phyloP scores from a whole-genome alignment of 2,329 filamentous ascomycete genomes.

The Pyrenophora seminiperda region DNA sequence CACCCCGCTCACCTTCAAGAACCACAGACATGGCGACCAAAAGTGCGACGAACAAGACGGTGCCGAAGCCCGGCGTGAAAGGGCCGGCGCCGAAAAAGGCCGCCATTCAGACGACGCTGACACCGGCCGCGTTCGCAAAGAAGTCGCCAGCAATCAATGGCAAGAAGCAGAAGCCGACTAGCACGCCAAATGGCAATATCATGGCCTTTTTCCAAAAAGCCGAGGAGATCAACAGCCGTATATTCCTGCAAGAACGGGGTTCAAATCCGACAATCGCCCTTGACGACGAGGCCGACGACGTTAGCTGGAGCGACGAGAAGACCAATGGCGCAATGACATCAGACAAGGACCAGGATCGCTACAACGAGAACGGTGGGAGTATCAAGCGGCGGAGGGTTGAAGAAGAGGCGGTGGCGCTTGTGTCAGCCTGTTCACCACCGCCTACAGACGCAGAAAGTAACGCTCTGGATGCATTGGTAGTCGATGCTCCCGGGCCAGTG shows the following conservation, averaged over 20 bases:
- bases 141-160: slow-evolving; percentile 39
- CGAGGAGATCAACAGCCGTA: slow-evolving; percentile 48
- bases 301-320: slow-evolving; percentile 41
- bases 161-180: slow-evolving; percentile 47
- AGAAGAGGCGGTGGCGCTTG: slow-evolving; percentile 43
- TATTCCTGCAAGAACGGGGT: slow-evolving; percentile 46
- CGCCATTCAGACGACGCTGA: slow-evolving; percentile 43
- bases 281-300: slow-evolving; percentile 31
- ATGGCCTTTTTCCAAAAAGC: slow-evolving; percentile 61
- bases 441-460: slow-evolving; percentile 18
- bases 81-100: slow-evolving; percentile 28
- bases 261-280: slow-evolving; percentile 26
- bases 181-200: slow-evolving; percentile 57
- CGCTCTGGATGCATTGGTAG: slow-evolving; percentile 7
- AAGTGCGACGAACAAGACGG: slow-evolving; percentile 28
- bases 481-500: slow-evolving; percentile 14
- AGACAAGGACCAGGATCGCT: slow-evolving; percentile 39
- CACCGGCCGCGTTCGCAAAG: slow-evolving; percentile 38
- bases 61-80: slow-evolving; percentile 20
- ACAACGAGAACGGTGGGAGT: slow-evolving; percentile 52
- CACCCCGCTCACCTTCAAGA: slow-evolving; percentile 44
- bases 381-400: slow-evolving; percentile 51
- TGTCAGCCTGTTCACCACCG: slow-evolving; percentile 45
- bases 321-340: slow-evolving; percentile 21
- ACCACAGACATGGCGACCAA: slow-evolving; percentile 30